phyloP scores from a whole-genome alignment of 2,329 filamentous ascomycete genomes.

The Talaromyces sp. region DNA sequence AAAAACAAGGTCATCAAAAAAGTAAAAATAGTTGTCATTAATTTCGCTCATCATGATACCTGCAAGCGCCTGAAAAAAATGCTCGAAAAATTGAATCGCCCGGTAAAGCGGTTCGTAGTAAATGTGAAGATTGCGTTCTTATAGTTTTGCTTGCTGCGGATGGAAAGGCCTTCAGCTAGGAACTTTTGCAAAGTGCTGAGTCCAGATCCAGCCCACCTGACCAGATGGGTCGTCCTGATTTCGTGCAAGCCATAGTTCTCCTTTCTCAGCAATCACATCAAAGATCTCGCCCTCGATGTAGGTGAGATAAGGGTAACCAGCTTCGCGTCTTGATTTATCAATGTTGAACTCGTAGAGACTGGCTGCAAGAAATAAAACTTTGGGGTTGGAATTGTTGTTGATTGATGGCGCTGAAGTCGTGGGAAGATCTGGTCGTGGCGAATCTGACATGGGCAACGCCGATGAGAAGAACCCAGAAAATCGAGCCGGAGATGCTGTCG shows the following conservation, averaged over 20 bases:
- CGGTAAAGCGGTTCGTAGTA: background rate
- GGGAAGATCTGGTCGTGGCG: constrained; percentile 29
- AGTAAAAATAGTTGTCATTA: constrained; percentile 1
- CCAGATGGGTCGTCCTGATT: constrained; percentile 85
- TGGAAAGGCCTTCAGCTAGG: constrained; percentile 23
- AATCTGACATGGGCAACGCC: constrained; percentile 73
- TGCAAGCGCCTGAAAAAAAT: constrained; percentile 6
- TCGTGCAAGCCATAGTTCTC: constrained; percentile 93
- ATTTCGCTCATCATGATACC: constrained; percentile 5
- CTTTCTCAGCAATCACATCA: constrained; percentile 91
- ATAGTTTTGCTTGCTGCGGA: background rate
- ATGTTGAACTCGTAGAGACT: constrained; percentile 98
- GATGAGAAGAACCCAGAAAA: constrained; percentile 80
- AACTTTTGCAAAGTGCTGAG: constrained; percentile 80
- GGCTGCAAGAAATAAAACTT: constrained; percentile 82
- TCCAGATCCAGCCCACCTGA: constrained; percentile 96
- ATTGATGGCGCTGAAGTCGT: constrained; percentile 37
- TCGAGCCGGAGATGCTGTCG: constrained; percentile 42
- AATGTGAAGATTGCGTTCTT: background rate
- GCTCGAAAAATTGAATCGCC: constrained; percentile 5
- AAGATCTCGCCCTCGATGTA: constrained; percentile 95
- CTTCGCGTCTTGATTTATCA: constrained; percentile 82
- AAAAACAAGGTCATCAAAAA: background rate
- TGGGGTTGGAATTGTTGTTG: constrained; percentile 42
- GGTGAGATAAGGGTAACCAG: constrained; percentile 90